Conservation (phyloP, 345 rosid genomes). For the Trapa incisa region DNA sequence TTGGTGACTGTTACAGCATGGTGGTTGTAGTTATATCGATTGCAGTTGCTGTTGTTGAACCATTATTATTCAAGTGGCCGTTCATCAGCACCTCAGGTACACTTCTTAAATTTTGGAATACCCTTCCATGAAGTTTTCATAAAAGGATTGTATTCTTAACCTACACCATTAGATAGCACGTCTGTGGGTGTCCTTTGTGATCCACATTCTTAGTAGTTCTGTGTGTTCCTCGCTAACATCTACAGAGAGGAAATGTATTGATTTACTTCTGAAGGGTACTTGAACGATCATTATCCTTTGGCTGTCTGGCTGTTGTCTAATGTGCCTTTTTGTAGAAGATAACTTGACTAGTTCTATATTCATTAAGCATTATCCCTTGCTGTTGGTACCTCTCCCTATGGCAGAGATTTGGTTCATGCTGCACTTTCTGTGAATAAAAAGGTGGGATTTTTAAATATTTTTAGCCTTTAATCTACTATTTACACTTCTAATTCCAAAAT, state of each 20-base stretch:
- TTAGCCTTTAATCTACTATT: background rate
- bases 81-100: slow-evolving; percentile 75
- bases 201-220: background rate
- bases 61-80: slow-evolving; percentile 92
- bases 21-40: slow-evolving; percentile 77
- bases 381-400: slow-evolving; percentile 64
- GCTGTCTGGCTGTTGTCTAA: too few relatives aligned
- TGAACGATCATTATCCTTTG: background rate
- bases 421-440: slow-evolving; percentile 85
- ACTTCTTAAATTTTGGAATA: background rate
- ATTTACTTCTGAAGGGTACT: background rate
- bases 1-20: slow-evolving; percentile 85
- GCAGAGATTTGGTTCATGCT: slow-evolving; percentile 80
- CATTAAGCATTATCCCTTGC: slow-evolving; percentile 17
- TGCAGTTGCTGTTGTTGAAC: slow-evolving; percentile 67
- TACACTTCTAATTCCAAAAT: background rate
- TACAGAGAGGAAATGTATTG: background rate
- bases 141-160: background rate
- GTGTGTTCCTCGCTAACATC: background rate
- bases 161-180: background rate
- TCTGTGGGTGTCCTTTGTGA: background rate
- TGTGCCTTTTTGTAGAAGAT: too few relatives aligned
- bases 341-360: too few relatives aligned
- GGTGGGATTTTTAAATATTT: slow-evolving; percentile 24
- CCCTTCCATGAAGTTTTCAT: background rate